Evolutionary conservation across 1,284 basidiomycete species (phyloP).

Genomic region (Ustilago esculenta): DNA sequence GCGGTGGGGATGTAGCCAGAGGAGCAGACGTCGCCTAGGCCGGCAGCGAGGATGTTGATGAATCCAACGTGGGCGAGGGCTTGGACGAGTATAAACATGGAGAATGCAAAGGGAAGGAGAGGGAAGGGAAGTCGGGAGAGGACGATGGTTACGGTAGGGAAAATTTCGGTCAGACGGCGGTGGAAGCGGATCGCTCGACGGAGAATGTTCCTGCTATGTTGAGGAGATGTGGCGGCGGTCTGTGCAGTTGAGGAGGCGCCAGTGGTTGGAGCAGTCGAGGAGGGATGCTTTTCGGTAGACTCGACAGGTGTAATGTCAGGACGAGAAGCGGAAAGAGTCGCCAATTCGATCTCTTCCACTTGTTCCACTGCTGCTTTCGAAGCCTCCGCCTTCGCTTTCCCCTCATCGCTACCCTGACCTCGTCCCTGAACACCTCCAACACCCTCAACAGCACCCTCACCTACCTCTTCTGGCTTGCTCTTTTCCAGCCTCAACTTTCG

Average conservation of each 20-base stretch:
- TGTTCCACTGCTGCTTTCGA: conserved; percentile 10
- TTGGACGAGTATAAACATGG: conserved; percentile 94
- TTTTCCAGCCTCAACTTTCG: conserved; percentile 20
- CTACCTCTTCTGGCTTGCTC: conserved; percentile 6
- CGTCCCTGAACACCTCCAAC: too few relatives aligned
- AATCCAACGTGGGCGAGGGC: conserved; percentile 85
- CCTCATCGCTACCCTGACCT: conserved; percentile 9
- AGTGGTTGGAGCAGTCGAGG: background rate
- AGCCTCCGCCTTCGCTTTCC: conserved; percentile 12
- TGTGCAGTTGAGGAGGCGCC: background rate
- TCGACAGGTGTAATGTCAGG: conserved; percentile 8
- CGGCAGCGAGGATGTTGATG: conserved; percentile 83
- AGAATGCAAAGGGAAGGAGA: conserved; percentile 90
- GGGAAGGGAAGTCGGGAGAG: conserved; percentile 79
- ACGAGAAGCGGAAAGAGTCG: conserved; percentile 23
- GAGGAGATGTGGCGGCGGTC: background rate
- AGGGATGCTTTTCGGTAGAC: background rate
- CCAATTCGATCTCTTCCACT: conserved; percentile 34
- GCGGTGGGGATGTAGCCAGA: conserved; percentile 69
- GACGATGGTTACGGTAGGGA: conserved; percentile 80
- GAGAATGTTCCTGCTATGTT: conserved; percentile 21
- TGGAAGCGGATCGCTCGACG: conserved; percentile 18
- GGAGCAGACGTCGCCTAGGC: conserved; percentile 72
- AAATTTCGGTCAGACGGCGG: conserved; percentile 62
- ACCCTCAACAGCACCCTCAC: background rate